Percentiles rank a stretch among this genome's conserved stretches.
Conservation (phyloP, 2,329 filamentous ascomycete species). For the Penicillium digitatum region DNA sequence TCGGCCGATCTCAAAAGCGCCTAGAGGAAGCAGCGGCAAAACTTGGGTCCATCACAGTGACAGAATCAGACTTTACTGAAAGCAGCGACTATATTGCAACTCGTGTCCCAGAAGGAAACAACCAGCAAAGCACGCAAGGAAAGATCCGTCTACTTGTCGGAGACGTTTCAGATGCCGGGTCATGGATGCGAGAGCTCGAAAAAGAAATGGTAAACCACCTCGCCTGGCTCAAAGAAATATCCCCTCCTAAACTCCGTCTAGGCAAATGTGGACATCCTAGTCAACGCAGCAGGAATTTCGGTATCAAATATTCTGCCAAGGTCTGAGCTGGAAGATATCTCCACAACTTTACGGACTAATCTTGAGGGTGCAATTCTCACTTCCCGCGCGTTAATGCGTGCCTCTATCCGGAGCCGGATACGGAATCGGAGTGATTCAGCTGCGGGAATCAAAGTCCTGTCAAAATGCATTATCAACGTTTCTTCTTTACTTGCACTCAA, state of each 20-base stretch:
- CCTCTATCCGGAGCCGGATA: conserved; percentile 31
- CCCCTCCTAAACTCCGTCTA: conserved; percentile 10
- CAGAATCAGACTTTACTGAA: neutral
- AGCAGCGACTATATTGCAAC: conserved; percentile 17
- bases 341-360: conserved; percentile 64
- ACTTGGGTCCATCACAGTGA: conserved; percentile 11
- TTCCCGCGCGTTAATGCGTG: conserved; percentile 38
- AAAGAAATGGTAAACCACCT: conserved; percentile 34
- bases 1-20: conserved; percentile 54
- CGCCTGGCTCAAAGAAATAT: neutral
- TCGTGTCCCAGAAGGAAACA: conserved; percentile 18
- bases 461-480: conserved; percentile 77
- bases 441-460: conserved; percentile 51
- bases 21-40: conserved; percentile 40
- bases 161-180: conserved; percentile 35
- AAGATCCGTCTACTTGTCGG: conserved; percentile 34
- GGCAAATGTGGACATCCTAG: conserved; percentile 55
- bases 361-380: conserved; percentile 49
- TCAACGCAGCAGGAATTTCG: conserved; percentile 75
- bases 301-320: conserved; percentile 62
- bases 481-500: conserved; percentile 69
- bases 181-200: conserved; percentile 37
- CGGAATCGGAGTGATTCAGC: conserved; percentile 17
- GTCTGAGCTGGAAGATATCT: conserved; percentile 50
- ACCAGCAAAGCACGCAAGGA: conserved; percentile 11